Conservation (phyloP, 352 stramenopile species). For the Pythium scleroteichum region DNA sequence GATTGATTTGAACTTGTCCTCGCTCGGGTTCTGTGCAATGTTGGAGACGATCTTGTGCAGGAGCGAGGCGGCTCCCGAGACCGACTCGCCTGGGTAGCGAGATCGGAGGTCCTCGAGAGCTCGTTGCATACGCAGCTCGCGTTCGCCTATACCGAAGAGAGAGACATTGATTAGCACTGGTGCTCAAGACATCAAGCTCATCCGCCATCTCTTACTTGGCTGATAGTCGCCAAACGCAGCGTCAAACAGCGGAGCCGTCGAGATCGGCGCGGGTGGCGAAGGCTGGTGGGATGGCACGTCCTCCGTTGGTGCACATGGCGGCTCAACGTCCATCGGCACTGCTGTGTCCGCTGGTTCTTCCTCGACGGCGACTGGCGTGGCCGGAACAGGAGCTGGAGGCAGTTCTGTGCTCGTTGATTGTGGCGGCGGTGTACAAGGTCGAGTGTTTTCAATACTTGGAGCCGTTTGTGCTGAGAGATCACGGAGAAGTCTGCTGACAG, state of each 20-base stretch:
- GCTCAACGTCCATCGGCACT: constrained; percentile 19
- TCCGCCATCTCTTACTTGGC: constrained; percentile 39
- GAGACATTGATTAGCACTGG: neutral
- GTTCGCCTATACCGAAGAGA: constrained; percentile 48
- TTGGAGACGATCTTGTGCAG: constrained; percentile 78
- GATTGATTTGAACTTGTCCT: constrained; percentile 67
- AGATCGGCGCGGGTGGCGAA: neutral
- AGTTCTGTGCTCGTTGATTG: neutral
- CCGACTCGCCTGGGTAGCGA: constrained; percentile 34
- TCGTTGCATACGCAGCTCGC: constrained; percentile 51
- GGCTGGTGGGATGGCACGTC: neutral
- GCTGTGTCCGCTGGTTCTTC: too few relatives aligned
- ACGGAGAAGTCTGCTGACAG: constrained; percentile 34
- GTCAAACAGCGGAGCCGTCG: constrained; percentile 10
- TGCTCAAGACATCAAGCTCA: neutral
- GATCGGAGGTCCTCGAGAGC: constrained; percentile 41
- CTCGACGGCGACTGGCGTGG: neutral
- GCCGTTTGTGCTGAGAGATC: neutral
- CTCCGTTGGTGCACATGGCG: neutral
- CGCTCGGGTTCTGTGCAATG: constrained; percentile 53
- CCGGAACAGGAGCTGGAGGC: neutral
- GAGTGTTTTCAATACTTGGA: too few relatives aligned
- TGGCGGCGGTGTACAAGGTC: neutral
- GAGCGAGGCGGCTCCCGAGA: constrained; percentile 39
- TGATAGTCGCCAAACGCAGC: constrained; percentile 30